phyloP scores from a whole-genome alignment of 169 alveolate species.

The Plasmodium coatneyi region DNA sequence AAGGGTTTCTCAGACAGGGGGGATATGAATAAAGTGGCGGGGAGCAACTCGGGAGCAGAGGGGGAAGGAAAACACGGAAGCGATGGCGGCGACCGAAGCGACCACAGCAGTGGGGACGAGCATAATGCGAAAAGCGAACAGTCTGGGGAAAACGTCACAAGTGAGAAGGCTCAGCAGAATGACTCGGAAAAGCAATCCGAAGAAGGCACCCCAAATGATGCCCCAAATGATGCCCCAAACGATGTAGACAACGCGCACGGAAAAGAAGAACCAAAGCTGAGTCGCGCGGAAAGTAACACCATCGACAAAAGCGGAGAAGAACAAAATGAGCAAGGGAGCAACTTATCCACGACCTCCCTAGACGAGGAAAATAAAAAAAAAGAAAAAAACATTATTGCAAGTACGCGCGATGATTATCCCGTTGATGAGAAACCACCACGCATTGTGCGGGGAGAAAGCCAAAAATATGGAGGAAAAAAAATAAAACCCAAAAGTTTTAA shows the following conservation, averaged over 20 bases:
- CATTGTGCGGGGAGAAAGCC: conserved; percentile 7
- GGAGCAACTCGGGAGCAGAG: not conserved
- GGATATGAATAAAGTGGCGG: not conserved
- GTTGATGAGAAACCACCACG: not conserved
- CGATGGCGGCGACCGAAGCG: not conserved
- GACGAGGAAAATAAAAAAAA: not conserved
- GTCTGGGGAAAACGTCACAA: not conserved
- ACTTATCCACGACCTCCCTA: not conserved
- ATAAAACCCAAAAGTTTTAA: not conserved
- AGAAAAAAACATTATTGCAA: not conserved
- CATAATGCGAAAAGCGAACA: not conserved
- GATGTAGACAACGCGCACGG: not conserved
- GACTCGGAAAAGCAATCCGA: not conserved
- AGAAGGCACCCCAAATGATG: not conserved
- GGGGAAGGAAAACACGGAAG: not conserved
- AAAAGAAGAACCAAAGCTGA: too few species aligned
- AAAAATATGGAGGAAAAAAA: not conserved
- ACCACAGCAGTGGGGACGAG: not conserved
- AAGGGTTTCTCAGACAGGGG: not conserved
- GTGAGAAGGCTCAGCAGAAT: not conserved
- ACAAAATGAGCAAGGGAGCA: not conserved
- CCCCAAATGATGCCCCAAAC: not conserved
- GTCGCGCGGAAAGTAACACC: not conserved
- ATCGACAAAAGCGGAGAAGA: not conserved
- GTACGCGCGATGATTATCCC: not conserved